Evolutionary conservation across 2,329 filamentous ascomycete genomes (phyloP), one percentile per base, ranked within the genome.

Genomic region (Dactylellina leptospora): DNA sequence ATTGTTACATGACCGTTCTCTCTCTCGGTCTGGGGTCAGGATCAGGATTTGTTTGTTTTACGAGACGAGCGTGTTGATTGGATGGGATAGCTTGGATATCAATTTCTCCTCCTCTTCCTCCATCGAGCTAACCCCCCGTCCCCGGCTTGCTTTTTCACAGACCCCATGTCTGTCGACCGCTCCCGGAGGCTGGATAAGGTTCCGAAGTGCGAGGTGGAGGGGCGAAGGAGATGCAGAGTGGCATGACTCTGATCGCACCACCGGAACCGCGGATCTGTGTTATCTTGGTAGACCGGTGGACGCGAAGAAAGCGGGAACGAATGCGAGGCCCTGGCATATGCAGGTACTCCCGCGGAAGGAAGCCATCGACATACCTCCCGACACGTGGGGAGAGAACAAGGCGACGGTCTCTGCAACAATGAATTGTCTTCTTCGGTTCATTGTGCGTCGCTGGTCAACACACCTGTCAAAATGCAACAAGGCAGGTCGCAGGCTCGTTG

Each of bases 381-480:
- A 47, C 54, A 60, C 61, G 61, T 68, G 53, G 53, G 47, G 51
- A 45, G 38, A 9, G 18, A 6, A 3, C 6, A 16, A 13, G 20
- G 25, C 4, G 27, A 30, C 6, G 40, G 22, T n/a, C 9, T 8
- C 27, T 16, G 2, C 22, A 56, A 27, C 20, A 44, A 18, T 36
- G 45, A 47, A 16, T 25, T 50, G 28, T 61, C 45, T 60, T 30
- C 18, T n/a, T n/a, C n/a, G n/a, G n/a, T n/a, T n/a, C n/a, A n/a
- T n/a, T n/a, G n/a, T n/a, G n/a, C n/a, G n/a, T n/a, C n/a, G n/a
- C n/a, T n/a, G n/a, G n/a, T 5, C 66, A 71, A 71, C 58, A 48
- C 66, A 71, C 36, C 1, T 23, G n/a, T 11, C 58, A 71, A 71
- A 71, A 71, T 71, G 66, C 66, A 71, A 71, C 66, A 71, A 58